Percentiles rank a stretch among this genome's conserved stretches.
phyloP scores from a whole-genome alignment of 1,284 basidiomycete genomes.

The Amylostereum chailletii region DNA sequence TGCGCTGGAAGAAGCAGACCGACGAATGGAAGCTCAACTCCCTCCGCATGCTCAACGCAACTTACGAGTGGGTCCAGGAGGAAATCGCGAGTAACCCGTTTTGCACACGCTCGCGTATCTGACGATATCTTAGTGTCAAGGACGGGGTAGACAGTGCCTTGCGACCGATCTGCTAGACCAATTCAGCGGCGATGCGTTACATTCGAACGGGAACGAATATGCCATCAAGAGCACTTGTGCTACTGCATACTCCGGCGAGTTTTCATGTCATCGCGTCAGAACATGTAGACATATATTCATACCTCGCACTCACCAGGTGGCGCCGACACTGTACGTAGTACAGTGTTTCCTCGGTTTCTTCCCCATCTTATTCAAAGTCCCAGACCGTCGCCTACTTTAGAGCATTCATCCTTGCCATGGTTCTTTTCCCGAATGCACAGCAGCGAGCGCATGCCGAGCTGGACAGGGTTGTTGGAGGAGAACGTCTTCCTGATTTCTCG shows the following conservation, averaged over 20 bases:
- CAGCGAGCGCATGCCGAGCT: slow-evolving; percentile 23
- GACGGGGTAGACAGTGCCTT: neutral
- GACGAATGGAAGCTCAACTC: neutral
- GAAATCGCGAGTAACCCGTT: no score
- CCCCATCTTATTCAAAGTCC: neutral
- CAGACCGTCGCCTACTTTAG: slow-evolving; percentile 6
- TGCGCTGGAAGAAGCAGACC: neutral
- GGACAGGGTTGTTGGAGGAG: slow-evolving; percentile 19
- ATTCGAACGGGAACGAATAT: neutral
- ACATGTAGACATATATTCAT: no score
- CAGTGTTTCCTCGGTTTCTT: neutral
- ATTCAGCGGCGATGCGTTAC: neutral
- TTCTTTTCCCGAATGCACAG: slow-evolving; percentile 21
- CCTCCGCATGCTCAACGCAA: neutral
- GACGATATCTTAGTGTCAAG: neutral
- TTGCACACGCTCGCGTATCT: no score
- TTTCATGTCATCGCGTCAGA: no score
- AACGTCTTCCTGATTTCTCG: slow-evolving; percentile 20
- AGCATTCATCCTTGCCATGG: slow-evolving; percentile 22
- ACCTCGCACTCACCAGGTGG: neutral
- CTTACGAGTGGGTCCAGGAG: neutral
- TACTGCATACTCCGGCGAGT: neutral
- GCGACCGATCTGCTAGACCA: neutral
- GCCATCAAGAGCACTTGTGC: neutral
- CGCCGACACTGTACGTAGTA: neutral